Evolutionary conservation across 2,329 filamentous ascomycete genomes (phyloP), one percentile per base, ranked within the genome.

Genomic region (Capronia americana): DNA sequence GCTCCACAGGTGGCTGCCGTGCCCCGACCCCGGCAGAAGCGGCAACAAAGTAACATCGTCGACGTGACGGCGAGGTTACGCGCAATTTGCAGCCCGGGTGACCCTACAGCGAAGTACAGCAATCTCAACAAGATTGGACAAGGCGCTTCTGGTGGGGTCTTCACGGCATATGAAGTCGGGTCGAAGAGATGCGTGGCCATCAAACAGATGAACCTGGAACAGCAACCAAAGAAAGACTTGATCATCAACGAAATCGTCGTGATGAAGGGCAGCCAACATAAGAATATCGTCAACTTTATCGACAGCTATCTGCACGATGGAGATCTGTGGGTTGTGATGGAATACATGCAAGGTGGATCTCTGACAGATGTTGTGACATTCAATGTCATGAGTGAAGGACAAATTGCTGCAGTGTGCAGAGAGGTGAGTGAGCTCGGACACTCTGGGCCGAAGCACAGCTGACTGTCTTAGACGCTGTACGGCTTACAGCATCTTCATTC

Each of bases 161-260:
- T 89, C 76, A 97, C 92, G 0, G 95, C 94, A 3, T 92, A 94
- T 76, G 92, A 97, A 78, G 85, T 88, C 70, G 90, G 88, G 63
- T 91, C 88, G 46, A 96, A 96, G 79, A 88, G 90, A 69, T 88
- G 96, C 72, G 95, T 99, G 44, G 95, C 95, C 50, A 98, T 99
- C 80, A 99, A 99, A 83, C 95, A 99, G 83, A 99, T 99, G 95
- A 98, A 98, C 72, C 82, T 99, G 63, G 95, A 98, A 65, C 91
- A 98, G 79, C 95, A 99, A 75, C 95, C 95, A 2, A 98, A 98
- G 86, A 99, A 99, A 79, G 95, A 99, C 74, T 83, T 98, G 57
- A 99, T 99, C 75, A 97, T 99, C 80, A 99, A 99, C 78, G 95
- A 99, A 77, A 99, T 99, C 72, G 81, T 99, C 65, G 95, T 99